phyloP scores from a whole-genome alignment of 2,329 filamentous ascomycete species.

The Aspergillus fumigatus region DNA sequence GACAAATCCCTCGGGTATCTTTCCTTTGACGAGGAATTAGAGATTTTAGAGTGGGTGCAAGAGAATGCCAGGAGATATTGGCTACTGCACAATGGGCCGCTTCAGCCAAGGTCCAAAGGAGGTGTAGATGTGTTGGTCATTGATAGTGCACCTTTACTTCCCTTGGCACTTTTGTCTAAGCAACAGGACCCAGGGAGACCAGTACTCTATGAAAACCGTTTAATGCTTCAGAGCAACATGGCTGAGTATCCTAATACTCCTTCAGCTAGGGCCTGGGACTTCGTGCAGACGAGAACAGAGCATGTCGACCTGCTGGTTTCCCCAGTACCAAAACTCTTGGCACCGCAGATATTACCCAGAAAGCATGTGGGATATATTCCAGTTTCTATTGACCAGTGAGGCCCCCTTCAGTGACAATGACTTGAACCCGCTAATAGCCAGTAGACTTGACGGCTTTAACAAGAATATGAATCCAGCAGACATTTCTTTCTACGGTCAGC shows the following conservation, averaged over 20 bases:
- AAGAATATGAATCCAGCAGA: constrained; percentile 65
- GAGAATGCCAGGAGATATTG: constrained; percentile 70
- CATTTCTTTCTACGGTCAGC: constrained; percentile 64
- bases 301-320: constrained; percentile 76
- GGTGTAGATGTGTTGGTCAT: constrained; percentile 72
- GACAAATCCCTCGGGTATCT: constrained; percentile 58
- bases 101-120: constrained; percentile 58
- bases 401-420: too few species aligned
- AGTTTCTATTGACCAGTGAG: constrained; percentile 68
- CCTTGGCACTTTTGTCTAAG: constrained; percentile 68
- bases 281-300: constrained; percentile 64
- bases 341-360: constrained; percentile 60
- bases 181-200: constrained; percentile 62
- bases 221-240: constrained; percentile 70
- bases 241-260: constrained; percentile 57
- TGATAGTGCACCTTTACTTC: constrained; percentile 76
- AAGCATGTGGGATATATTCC: constrained; percentile 67
- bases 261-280: constrained; percentile 67
- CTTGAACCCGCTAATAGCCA: too few species aligned
- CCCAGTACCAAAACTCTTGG: constrained; percentile 75
- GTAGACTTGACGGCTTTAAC: constrained; percentile 68
- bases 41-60: constrained; percentile 63
- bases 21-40: constrained; percentile 54
- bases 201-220: constrained; percentile 74
- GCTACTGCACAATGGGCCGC: constrained; percentile 61